Percentiles rank a stretch among this genome's conserved stretches.
These are phyloP conservation scores for Aspergillus tubingensis DNA, from an alignment of 2,329 filamentous ascomycete genomes.

Conservation along the genomic window DNA sequence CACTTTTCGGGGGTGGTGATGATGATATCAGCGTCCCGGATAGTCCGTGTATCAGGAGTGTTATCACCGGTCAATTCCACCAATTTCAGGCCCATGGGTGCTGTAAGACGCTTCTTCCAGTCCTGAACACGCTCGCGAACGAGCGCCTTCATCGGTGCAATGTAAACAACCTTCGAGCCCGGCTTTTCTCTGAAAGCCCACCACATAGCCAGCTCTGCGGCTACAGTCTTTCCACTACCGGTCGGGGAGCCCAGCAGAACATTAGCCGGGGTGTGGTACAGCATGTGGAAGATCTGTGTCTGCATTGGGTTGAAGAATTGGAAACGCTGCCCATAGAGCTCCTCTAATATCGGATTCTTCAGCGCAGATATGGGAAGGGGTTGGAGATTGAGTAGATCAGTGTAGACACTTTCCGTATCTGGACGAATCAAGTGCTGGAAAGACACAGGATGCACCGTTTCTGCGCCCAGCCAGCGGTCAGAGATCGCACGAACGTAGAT, in stretches of 20 bases:
- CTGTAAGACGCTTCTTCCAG: slow-evolving; percentile 80
- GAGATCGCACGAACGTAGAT: slow-evolving; percentile 95
- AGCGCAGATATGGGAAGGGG: slow-evolving; percentile 83
- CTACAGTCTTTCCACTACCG: slow-evolving; percentile 95
- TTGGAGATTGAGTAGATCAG: slow-evolving; percentile 87
- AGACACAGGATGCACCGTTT: slow-evolving; percentile 91
- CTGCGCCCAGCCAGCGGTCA: slow-evolving; percentile 93
- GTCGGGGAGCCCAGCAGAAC: slow-evolving; percentile 94
- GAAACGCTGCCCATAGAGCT: slow-evolving; percentile 85
- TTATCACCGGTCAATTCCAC: slow-evolving; percentile 98
- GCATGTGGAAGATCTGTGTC: slow-evolving; percentile 94
- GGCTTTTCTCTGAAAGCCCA: slow-evolving; percentile 95
- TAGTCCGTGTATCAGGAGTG: slow-evolving; percentile 93
- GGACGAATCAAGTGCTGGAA: slow-evolving; percentile 97
- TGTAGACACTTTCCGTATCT: slow-evolving; percentile 96
- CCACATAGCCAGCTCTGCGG: slow-evolving; percentile 97
- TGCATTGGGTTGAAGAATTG: slow-evolving; percentile 99
- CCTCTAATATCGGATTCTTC: slow-evolving; percentile 83
- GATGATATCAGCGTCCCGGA: slow-evolving; percentile 94
- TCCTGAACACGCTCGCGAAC: slow-evolving; percentile 96
- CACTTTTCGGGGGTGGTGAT: slow-evolving; percentile 99
- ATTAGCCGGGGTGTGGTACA: slow-evolving; percentile 90
- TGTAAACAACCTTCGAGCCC: slow-evolving; percentile 96
- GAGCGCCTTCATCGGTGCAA: slow-evolving; percentile 98
- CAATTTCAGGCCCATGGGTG: slow-evolving; percentile 81